Base-by-base conservation (phyloP, 2,329 filamentous ascomycete species). In the Aschersonia sp. region DNA sequence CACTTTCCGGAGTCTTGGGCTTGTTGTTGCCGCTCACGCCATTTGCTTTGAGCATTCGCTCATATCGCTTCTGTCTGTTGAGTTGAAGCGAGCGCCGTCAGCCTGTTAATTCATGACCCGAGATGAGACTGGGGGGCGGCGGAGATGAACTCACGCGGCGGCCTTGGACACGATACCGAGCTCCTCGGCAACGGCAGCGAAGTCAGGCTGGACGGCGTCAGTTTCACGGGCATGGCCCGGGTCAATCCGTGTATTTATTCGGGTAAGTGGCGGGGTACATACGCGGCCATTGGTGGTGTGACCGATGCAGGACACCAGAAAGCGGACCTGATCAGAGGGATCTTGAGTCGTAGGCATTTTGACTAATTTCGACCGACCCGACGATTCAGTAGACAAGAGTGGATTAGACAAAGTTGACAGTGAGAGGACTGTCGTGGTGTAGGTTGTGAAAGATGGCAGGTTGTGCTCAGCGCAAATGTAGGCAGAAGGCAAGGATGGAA, bases 291-390 rank as follows among this genome's bases (percentile, higher is more conserved):
- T 71, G 55, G 65, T 70, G 7, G 77, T 74, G 61, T 80, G 64
- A 47, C 73, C 71, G 60, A 85, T 82, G 63, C 82, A 85, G 47
- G 70, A 69, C 45, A 85, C 71, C 30, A 86, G 68, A 59, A 86
- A 84, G 51, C 72, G 74, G 63, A 85, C 72, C 54, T 84, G 79
- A 0, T 64, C 63, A 31, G 78, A 70, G 28, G 74, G 66, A 31
- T 76, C 71, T 29, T 65, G 64, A 50, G 9, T 20, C 31, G 9
- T 12, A 3, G 47, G 45, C 50, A 50, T 60, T 46, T 46, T 56
- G 45, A 9, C 20, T 20, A 20, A 20, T 20, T 20, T 20, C 20
- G 20, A 20, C 20, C 20, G 20, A 20, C 20, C 20, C 20, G 20
- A 20, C 20, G 20, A 20, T 20, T 20, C 20, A 20, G 20, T 20